Evolutionary conservation across 139 green algal genomes (phyloP), one percentile per base, ranked within the genome.

Genomic region (Raphidocelis subcapitata): DNA sequence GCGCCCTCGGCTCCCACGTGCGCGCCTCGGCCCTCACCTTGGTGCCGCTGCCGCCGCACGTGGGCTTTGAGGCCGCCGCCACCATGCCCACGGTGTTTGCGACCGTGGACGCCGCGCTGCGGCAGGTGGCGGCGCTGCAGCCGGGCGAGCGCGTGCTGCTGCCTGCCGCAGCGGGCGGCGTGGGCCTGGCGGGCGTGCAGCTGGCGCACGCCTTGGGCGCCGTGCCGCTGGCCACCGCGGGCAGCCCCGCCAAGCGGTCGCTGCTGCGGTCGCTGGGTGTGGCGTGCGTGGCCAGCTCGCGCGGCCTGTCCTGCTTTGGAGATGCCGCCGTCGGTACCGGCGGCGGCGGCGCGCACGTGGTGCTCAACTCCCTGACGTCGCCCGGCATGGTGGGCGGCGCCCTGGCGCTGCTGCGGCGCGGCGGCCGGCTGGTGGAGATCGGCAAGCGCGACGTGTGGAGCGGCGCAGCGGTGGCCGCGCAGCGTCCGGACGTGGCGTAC

Each of bases 391-490:
- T 90, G 46, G 69, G 59, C 2, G 80, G 79, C 18, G 86, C 84
- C 12, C 57, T 94, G 41, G 75, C 90, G 4, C 29, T 65, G 5
- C 61, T 96, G 51, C 49, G 31, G 23, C 26, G 5, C 2, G 88
- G 86, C 41, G 92, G 88, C 0, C 61, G 72, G 1, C 84, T 96
- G 67, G 84, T 93, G 37, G 92, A 97, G 80, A 97, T 97, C 71
- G 88, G 84, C 73, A 97, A 97, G 87, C 82, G 92, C 44, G 92
- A 94, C 82, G 91, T 97, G 35, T 95, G 85, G 88, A 86, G 75
- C 37, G 59, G 77, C 0, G 72, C 67, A 1, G 78, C 87, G 24
- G 74, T 91, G 10, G 59, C 69, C 26, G 79, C 86, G 49, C 87
- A 96, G 75, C 87, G 92, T 2, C 86, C 91, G 21, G 92, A 97